phyloP scores from a whole-genome alignment of 768 basidiomycete genomes.

The Amanita rubescens region DNA sequence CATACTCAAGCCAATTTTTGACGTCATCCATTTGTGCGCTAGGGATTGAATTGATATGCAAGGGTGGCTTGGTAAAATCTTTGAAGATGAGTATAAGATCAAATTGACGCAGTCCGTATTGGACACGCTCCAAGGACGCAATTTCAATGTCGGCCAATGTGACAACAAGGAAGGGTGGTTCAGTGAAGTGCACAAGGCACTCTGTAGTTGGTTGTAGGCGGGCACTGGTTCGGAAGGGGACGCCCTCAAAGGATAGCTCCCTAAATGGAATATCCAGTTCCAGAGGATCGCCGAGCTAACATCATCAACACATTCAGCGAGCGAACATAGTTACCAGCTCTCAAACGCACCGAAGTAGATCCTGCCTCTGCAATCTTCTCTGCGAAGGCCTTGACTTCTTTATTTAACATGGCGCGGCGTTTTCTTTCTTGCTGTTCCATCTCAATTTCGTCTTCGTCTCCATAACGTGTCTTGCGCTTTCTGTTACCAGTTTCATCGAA shows the following conservation, averaged over 20 bases:
- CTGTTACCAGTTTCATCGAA: slow-evolving; percentile 99
- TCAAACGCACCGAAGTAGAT: slow-evolving; percentile 54
- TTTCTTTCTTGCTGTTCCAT: slow-evolving; percentile 96
- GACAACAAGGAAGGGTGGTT: slow-evolving; percentile 93
- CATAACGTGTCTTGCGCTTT: slow-evolving; percentile 93
- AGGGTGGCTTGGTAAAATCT: slow-evolving; percentile 86
- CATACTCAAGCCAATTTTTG: slow-evolving; percentile 98
- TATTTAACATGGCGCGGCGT: slow-evolving; percentile 82
- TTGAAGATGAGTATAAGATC: slow-evolving; percentile 97
- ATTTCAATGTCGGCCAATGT: slow-evolving; percentile 94
- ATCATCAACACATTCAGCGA: slow-evolving; percentile 1
- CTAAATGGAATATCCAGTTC: slow-evolving; percentile 97
- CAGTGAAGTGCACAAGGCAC: slow-evolving; percentile 91
- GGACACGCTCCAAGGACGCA: slow-evolving; percentile 93
- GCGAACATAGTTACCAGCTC: not conserved
- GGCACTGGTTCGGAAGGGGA: slow-evolving; percentile 92
- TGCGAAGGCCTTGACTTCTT: slow-evolving; percentile 89
- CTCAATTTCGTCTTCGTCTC: slow-evolving; percentile 98
- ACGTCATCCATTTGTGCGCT: slow-evolving; percentile 89
- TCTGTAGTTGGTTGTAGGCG: slow-evolving; percentile 95
- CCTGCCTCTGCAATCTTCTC: slow-evolving; percentile 87
- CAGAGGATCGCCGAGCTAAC: slow-evolving; percentile 64
- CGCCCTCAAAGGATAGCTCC: slow-evolving; percentile 94
- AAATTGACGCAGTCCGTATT: slow-evolving; percentile 94
- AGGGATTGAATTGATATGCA: slow-evolving; percentile 97